A percentile compares a stretch with the other conserved stretches of the same genome.
These are phyloP conservation scores for Tricholoma hemisulphureum DNA, from an alignment of 768 basidiomycete species.

Conservation along the genomic window DNA sequence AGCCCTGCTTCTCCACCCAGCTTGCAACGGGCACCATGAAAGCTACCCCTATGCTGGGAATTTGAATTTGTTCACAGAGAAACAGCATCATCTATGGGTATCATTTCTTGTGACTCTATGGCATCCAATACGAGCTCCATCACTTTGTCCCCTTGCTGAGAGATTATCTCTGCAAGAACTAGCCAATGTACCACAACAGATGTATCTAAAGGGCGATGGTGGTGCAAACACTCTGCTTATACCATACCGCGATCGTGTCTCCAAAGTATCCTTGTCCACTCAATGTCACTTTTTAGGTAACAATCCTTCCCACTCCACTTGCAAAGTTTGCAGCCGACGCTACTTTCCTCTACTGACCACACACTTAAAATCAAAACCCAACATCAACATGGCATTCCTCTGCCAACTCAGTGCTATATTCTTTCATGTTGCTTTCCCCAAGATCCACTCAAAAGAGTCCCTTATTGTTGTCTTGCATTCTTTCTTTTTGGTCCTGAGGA, in stretches of 20 bases:
- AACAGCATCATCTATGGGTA: too few relatives aligned
- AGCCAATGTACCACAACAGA: conserved; percentile 50
- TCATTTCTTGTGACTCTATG: too few relatives aligned
- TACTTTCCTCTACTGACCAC: conserved; percentile 61
- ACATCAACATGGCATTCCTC: conserved; percentile 67
- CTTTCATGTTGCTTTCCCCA: conserved; percentile 67
- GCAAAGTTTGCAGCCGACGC: conserved; percentile 50
- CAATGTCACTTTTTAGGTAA: conserved; percentile 30
- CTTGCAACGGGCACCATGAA: too few relatives aligned
- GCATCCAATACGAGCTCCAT: too few relatives aligned
- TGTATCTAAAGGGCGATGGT: conserved; percentile 61
- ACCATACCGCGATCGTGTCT: conserved; percentile 60
- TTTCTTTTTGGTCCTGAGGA: conserved; percentile 80
- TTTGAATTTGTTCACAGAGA: too few relatives aligned
- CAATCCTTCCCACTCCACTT: conserved; percentile 47
- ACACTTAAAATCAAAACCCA: conserved; percentile 49
- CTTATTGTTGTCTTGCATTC: conserved; percentile 76
- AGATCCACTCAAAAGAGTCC: conserved; percentile 63
- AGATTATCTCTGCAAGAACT: conserved; percentile 41
- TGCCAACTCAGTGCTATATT: conserved; percentile 73
- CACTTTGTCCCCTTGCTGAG: conserved; percentile 23
- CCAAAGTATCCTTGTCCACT: conserved; percentile 47
- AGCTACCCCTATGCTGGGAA: too few relatives aligned
- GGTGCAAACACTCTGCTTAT: conserved; percentile 66
- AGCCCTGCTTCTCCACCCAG: too few relatives aligned